Evolutionary conservation across 352 stramenopile species (phyloP).

Genomic region (Globisporangium polare): DNA sequence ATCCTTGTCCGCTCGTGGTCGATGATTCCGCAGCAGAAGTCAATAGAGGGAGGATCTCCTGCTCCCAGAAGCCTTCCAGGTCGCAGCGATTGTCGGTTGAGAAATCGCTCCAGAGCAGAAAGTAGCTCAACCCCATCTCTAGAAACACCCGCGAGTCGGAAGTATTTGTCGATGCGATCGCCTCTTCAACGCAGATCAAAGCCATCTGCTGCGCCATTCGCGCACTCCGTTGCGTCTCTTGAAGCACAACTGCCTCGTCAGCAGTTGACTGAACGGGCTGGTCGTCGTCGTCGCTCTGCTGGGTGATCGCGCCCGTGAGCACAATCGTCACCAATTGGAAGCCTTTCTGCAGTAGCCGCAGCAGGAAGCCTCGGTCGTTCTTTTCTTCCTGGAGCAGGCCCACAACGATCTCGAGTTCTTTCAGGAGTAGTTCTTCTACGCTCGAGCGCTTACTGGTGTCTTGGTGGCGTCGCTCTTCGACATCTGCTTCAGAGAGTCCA

Average conservation of each 20-base stretch:
- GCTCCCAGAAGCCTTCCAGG: constrained; percentile 35
- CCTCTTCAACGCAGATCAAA: constrained; percentile 33
- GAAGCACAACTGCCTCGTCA: neutral
- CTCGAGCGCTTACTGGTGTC: constrained; percentile 22
- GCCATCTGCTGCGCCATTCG: constrained; percentile 31
- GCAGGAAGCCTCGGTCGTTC: constrained; percentile 45
- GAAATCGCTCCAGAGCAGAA: constrained; percentile 37
- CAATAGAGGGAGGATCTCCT: constrained; percentile 26
- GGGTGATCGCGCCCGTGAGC: neutral
- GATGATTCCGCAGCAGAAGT: neutral
- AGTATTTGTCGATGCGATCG: neutral
- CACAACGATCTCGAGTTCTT: constrained; percentile 62
- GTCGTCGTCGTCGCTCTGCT: neutral
- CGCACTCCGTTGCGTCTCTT: neutral
- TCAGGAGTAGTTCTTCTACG: constrained; percentile 44
- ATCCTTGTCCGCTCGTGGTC: neutral
- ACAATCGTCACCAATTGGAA: constrained; percentile 40
- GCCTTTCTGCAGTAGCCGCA: constrained; percentile 58
- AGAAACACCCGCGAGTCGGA: constrained; percentile 19
- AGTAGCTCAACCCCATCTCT: constrained; percentile 44
- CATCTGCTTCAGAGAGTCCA: constrained; percentile 52
- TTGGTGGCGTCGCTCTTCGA: constrained; percentile 44
- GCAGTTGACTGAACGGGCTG: neutral
- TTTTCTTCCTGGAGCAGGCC: constrained; percentile 60
- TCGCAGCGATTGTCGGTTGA: constrained; percentile 17